Conservation (phyloP, 495 filamentous ascomycete genomes). For the Penicillium egyptiacum region DNA sequence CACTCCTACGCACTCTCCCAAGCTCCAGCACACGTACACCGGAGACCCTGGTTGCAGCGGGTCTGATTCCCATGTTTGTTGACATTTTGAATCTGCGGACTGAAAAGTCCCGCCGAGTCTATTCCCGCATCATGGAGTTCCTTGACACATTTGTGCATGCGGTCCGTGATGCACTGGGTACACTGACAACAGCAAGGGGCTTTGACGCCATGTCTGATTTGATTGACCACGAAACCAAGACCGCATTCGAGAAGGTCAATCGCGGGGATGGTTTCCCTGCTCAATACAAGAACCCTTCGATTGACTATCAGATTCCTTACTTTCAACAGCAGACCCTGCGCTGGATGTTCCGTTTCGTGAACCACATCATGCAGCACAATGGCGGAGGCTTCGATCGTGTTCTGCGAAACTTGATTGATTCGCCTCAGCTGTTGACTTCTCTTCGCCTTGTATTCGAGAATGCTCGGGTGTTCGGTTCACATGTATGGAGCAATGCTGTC, state of each 20-base stretch:
- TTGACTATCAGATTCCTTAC: conserved; percentile 91
- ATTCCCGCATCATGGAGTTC: conserved; percentile 78
- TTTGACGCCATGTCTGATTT: conserved; percentile 85
- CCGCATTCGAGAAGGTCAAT: conserved; percentile 61
- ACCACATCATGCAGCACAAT: conserved; percentile 87
- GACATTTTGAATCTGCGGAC: conserved; percentile 87
- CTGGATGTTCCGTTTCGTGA: conserved; percentile 92
- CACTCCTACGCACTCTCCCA: conserved; percentile 72
- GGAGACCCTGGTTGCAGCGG: conserved; percentile 76
- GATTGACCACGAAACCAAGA: conserved; percentile 74
- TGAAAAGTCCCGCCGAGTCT: conserved; percentile 73
- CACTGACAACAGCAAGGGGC: conserved; percentile 73
- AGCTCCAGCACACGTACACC: conserved; percentile 66
- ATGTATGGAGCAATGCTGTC: conserved; percentile 90
- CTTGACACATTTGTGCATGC: conserved; percentile 83
- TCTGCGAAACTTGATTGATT: conserved; percentile 91
- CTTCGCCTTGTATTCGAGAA: conserved; percentile 82
- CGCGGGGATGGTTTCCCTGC: conserved; percentile 70
- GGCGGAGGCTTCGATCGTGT: conserved; percentile 85
- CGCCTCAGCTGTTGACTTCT: conserved; percentile 73
- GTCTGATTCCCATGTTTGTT: conserved; percentile 82
- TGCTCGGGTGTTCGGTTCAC: conserved; percentile 74
- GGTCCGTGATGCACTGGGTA: conserved; percentile 75
- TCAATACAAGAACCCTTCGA: conserved; percentile 74
- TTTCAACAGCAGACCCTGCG: conserved; percentile 89